A percentile compares a stretch with the other conserved stretches of the same genome.
Conservation (phyloP, 768 basidiomycete genomes). For the Kwoniella newhampshirensis region DNA sequence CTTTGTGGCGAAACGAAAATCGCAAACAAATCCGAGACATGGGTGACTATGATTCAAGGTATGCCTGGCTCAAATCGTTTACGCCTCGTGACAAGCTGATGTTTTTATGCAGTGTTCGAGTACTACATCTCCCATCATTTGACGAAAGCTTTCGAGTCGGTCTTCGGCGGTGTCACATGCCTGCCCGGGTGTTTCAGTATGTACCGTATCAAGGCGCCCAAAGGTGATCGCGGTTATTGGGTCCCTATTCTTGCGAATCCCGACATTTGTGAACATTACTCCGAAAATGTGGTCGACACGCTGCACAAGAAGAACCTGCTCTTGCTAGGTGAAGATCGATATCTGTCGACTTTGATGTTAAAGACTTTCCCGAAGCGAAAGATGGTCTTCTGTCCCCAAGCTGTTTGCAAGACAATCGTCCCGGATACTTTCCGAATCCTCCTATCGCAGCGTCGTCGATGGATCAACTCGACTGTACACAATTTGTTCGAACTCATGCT, state of each 20-base stretch:
- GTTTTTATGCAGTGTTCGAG: constrained; percentile 75
- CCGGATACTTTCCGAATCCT: constrained; percentile 93
- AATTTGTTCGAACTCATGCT: constrained; percentile 92
- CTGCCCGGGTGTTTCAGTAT: constrained; percentile 98
- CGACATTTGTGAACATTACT: constrained; percentile 97
- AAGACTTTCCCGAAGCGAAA: constrained; percentile 99
- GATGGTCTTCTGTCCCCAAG: constrained; percentile 98
- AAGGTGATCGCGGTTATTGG: constrained; percentile 93
- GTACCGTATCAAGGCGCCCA: constrained; percentile 99
- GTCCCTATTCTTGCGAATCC: constrained; percentile 98
- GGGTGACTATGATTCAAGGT: constrained; percentile 99
- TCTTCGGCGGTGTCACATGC: constrained; percentile 99
- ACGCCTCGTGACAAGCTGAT: constrained; percentile 12
- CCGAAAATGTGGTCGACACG: constrained; percentile 98
- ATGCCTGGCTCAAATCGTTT: constrained; percentile 45
- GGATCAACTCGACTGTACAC: constrained; percentile 99
- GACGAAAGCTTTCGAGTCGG: constrained; percentile 98
- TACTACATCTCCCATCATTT: constrained; percentile 99
- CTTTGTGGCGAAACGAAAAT: constrained; percentile 99
- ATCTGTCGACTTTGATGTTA: constrained; percentile 92
- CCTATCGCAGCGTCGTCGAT: constrained; percentile 92
- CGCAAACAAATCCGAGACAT: constrained; percentile 97
- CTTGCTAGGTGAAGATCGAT: constrained; percentile 97
- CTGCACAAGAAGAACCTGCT: constrained; percentile 99
- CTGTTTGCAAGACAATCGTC: constrained; percentile 97